Evolutionary conservation across 805 yeast species (phyloP), one percentile per base, ranked within the genome.

Genomic region (Cyberlindnera mrakii): DNA sequence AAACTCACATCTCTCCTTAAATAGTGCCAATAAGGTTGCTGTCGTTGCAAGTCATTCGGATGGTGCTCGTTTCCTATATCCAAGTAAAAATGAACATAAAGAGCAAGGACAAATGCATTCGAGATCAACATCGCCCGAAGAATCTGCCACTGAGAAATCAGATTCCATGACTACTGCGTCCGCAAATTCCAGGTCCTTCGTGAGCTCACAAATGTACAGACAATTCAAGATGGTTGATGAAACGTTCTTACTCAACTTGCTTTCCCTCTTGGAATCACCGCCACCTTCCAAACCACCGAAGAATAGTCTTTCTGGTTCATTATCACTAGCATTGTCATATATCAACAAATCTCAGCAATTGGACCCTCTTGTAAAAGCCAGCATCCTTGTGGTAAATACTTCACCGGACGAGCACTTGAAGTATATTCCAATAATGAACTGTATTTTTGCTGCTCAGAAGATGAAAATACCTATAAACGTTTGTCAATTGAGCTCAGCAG

Each of bases 361-460:
- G 8, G 59, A 75, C 33, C 60, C 69, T 6, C 55, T 72, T 35
- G 61, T 85, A 45, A 80, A 83, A 39, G 80, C 96, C 0, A 72
- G 90, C 38, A 66, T 84, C 6, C 53, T 85, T 46, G 71, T 82
- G 11, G 59, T 85, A 3, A 78, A 80, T 46, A 74, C 88, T 20
- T 78, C 82, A 50, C 87, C 80, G 48, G 89, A 87, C 53, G 80
- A 78, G 43, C 78, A 88, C 5, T 69, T 87, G 41, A 87, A 86
- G 45, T 95, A 93, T 61, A 86, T 91, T 35, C 85, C 97, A 5
- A 81, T 88, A 35, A 93, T 93, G 98, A 93, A 93, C 63, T 75
- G 93, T 46, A 91, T 93, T 27, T 93, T 93, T 65, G 91, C 97
- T 0, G 96, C 98, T 0, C 96, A 93, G 53, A 91, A 90, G 62